phyloP scores from a whole-genome alignment of 768 basidiomycete species.

The Clathrus columnatus region DNA sequence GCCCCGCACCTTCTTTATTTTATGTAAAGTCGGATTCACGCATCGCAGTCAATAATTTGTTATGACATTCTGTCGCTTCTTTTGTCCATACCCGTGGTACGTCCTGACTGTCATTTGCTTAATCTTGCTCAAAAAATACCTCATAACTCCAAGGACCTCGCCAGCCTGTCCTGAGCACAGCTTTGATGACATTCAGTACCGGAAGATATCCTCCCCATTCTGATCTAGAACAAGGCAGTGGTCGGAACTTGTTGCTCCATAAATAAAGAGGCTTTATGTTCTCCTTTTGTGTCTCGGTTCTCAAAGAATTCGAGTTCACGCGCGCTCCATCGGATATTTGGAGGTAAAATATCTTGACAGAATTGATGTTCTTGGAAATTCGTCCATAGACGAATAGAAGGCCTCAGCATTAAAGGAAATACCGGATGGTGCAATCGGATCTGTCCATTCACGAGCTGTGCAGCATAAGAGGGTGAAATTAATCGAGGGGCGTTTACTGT shows the following conservation, averaged over 20 bases:
- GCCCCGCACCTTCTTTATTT: no score
- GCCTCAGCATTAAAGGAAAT: constrained; percentile 5
- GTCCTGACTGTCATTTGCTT: constrained; percentile 13
- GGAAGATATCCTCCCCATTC: constrained; percentile 17
- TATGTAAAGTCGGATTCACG: no score
- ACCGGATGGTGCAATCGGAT: constrained; percentile 15
- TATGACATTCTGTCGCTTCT: constrained; percentile 14
- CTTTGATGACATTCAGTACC: constrained; percentile 20
- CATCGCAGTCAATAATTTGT: no score
- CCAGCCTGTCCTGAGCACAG: constrained; percentile 22
- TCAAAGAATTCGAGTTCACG: constrained; percentile 14
- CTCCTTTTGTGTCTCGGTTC: constrained; percentile 16
- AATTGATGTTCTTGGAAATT: constrained; percentile 16
- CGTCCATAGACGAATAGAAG: constrained; percentile 16
- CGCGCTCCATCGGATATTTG: constrained; percentile 24
- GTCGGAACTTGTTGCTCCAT: constrained; percentile 23
- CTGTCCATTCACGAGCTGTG: constrained; percentile 21
- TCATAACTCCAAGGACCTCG: constrained; percentile 24
- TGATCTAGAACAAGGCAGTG: constrained; percentile 15
- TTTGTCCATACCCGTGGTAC: constrained; percentile 19
- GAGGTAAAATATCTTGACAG: constrained; percentile 24
- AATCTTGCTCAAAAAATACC: constrained; percentile 20
- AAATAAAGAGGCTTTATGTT: constrained; percentile 20
- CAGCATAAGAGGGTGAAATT: neutral
- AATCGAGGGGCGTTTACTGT: no score